Conservation (phyloP, 148 eudicot species). For the Camellia lanceoleosa region DNA sequence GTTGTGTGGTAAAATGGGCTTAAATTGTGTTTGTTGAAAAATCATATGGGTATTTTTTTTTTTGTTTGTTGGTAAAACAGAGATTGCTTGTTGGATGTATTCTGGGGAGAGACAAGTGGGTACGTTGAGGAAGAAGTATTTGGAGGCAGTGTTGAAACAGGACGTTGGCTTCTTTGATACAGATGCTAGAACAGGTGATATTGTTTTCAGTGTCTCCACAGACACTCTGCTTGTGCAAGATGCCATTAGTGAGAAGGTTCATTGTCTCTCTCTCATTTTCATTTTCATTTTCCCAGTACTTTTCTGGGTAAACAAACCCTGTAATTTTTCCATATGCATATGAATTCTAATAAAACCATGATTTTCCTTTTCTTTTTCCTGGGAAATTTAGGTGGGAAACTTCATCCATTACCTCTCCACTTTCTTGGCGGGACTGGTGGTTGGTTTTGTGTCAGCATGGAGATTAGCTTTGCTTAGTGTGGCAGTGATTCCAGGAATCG, state of each 20-base stretch:
- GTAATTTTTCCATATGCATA: neutral
- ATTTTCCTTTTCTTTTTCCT: slow-evolving; percentile 1
- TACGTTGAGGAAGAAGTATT: slow-evolving; percentile 77
- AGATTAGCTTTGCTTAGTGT: slow-evolving; percentile 89
- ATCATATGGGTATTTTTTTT: neutral
- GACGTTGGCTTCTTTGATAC: slow-evolving; percentile 99
- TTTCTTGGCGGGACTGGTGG: slow-evolving; percentile 98
- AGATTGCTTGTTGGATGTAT: slow-evolving; percentile 99
- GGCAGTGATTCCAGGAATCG: slow-evolving; percentile 97
- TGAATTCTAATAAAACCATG: neutral
- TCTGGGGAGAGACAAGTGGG: slow-evolving; percentile 98
- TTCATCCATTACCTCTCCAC: slow-evolving; percentile 97
- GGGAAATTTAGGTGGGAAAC: slow-evolving; percentile 76
- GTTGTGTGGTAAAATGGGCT: no score
- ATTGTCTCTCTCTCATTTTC: neutral
- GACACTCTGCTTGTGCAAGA: slow-evolving; percentile 99
- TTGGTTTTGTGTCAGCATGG: slow-evolving; percentile 99
- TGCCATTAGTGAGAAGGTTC: slow-evolving; percentile 98
- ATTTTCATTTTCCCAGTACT: neutral
- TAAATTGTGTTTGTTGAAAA: neutral
- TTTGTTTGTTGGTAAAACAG: slow-evolving; percentile 35
- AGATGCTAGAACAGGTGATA: slow-evolving; percentile 99
- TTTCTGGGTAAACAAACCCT: neutral
- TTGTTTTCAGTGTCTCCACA: slow-evolving; percentile 92
- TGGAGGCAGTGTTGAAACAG: slow-evolving; percentile 92